Conservation (phyloP, 345 rosid species). For the Eucalyptus pauciflora region DNA sequence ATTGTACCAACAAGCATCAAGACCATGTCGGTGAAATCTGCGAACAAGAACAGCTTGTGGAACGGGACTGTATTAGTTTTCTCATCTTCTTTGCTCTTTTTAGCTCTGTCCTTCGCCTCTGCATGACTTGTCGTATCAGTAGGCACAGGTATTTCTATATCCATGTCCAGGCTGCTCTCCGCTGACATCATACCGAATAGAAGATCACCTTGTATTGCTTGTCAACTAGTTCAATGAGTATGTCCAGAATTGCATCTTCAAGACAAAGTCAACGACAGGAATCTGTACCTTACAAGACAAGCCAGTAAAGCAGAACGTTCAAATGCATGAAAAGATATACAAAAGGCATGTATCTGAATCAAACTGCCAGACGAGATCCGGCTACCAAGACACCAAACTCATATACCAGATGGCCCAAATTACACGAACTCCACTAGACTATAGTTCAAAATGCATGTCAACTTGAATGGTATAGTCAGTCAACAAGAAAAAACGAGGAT, state of each 20-base stretch:
- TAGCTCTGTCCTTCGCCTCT: slow-evolving; percentile 1
- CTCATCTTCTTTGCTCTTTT: slow-evolving; percentile 31
- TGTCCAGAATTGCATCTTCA: neutral
- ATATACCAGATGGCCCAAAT: neutral
- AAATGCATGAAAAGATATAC: neutral
- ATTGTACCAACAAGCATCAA: slow-evolving; percentile 64
- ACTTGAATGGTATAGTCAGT: neutral
- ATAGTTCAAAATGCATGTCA: neutral
- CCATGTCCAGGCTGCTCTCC: neutral
- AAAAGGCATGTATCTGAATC: neutral
- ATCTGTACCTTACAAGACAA: neutral
- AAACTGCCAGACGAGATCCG: neutral
- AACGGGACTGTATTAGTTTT: slow-evolving; percentile 49
- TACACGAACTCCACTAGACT: neutral
- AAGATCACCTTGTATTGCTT: neutral
- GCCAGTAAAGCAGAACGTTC: neutral
- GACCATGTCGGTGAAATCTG: slow-evolving; percentile 44
- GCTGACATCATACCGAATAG: neutral
- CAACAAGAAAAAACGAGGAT: neutral
- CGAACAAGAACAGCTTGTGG: slow-evolving; percentile 62
- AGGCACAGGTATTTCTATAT: neutral
- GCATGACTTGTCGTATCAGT: neutral
- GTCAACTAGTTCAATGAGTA: neutral
- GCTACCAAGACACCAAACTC: neutral
- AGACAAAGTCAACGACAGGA: neutral